These are phyloP conservation scores for Triticum turgidum DNA, from an alignment of 176 grass and related monocot species.

Conservation along the genomic window DNA sequence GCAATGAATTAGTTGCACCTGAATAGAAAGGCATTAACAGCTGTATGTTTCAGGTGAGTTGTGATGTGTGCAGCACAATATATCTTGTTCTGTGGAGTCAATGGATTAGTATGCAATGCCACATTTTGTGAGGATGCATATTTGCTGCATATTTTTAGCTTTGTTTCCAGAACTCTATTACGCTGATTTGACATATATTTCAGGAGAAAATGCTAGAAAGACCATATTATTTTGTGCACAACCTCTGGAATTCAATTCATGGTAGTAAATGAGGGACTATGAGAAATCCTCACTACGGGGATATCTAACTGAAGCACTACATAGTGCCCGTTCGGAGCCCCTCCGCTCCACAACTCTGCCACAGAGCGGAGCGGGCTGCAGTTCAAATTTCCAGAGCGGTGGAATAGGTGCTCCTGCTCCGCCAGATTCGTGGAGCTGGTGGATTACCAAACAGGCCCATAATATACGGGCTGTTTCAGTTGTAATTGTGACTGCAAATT, in stretches of 20 bases:
- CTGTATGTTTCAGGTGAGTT: not conserved
- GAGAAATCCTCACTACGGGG: not conserved
- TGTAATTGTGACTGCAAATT: constrained; percentile 1
- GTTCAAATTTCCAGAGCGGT: too few relatives aligned
- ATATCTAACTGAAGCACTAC: constrained; percentile 1
- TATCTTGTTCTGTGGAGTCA: not conserved
- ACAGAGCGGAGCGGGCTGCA: too few relatives aligned
- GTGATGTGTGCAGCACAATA: not conserved
- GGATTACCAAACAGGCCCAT: too few relatives aligned
- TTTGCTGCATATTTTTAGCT: not conserved
- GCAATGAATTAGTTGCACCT: not conserved
- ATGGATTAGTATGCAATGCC: not conserved
- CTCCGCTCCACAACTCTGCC: too few relatives aligned
- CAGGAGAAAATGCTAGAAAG: not conserved
- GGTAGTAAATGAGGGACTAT: not conserved
- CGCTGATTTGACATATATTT: not conserved
- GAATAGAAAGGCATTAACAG: not conserved
- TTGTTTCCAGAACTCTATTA: not conserved
- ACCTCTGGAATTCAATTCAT: not conserved
- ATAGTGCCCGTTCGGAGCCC: too few relatives aligned
- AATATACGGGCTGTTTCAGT: constrained; percentile 12
- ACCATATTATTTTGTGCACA: constrained; percentile 2
- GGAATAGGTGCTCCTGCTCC: too few relatives aligned
- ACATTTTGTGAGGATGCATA: not conserved
- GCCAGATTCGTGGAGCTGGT: too few relatives aligned